Conservation (phyloP, 768 basidiomycete genomes). For the Amanita rimosa region DNA sequence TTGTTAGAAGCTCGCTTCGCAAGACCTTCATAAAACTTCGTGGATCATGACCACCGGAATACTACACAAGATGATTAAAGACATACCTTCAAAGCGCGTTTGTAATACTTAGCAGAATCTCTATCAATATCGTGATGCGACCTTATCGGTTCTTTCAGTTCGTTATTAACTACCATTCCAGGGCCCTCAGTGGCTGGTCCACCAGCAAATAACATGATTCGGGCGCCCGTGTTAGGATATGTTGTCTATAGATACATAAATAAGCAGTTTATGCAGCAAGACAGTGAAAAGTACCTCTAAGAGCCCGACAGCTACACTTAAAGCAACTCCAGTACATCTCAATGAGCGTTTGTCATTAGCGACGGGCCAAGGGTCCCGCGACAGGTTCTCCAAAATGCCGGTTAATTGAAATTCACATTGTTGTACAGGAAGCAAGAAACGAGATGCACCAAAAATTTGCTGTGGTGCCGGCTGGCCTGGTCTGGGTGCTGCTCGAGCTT, state of each 20-base stretch:
- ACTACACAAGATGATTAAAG: not conserved
- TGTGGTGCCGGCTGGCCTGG: constrained; percentile 76
- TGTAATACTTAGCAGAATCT: constrained; percentile 94
- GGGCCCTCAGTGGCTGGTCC: constrained; percentile 96
- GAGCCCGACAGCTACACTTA: constrained; percentile 87
- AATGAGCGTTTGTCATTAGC: constrained; percentile 88
- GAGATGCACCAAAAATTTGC: constrained; percentile 73
- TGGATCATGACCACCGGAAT: constrained; percentile 8
- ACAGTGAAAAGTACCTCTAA: constrained; percentile 49
- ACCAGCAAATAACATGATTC: constrained; percentile 94
- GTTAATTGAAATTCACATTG: constrained; percentile 97
- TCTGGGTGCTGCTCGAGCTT: constrained; percentile 74
- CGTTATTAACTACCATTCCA: constrained; percentile 91
- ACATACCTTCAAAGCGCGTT: constrained; percentile 86
- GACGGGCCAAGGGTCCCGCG: constrained; percentile 95
- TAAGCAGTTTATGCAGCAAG: not conserved
- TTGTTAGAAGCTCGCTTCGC: constrained; percentile 90
- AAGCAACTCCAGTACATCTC: constrained; percentile 90
- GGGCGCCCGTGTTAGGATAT: constrained; percentile 91
- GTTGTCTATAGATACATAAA: constrained; percentile 38
- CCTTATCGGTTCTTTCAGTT: constrained; percentile 93
- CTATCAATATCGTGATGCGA: constrained; percentile 98
- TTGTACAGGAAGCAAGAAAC: constrained; percentile 85
- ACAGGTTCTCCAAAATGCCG: constrained; percentile 77
- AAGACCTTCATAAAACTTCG: constrained; percentile 89